These are phyloP conservation scores for Poa pratensis DNA, from an alignment of 176 grass and related monocot genomes.

Conservation along the genomic window DNA sequence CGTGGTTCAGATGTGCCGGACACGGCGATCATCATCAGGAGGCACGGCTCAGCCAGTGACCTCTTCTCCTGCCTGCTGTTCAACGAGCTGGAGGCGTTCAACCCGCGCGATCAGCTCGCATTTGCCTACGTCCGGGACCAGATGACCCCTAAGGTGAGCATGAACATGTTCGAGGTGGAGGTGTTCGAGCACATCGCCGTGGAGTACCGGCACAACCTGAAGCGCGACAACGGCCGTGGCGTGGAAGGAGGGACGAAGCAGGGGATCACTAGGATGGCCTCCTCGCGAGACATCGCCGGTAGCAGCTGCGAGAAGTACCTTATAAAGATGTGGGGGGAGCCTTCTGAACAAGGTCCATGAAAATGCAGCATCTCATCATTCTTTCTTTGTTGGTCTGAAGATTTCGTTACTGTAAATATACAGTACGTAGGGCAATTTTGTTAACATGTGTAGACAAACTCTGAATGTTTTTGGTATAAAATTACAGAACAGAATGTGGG, in stretches of 20 bases:
- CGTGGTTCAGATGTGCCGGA: constrained; percentile 80
- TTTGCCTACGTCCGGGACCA: constrained; percentile 84
- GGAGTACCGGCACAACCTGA: constrained; percentile 89
- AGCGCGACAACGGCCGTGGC: constrained; percentile 30
- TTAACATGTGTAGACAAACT: neutral
- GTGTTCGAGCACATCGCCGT: constrained; percentile 88
- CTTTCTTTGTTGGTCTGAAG: neutral
- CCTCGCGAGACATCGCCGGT: constrained; percentile 53
- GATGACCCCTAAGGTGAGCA: constrained; percentile 73
- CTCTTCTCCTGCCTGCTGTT: constrained; percentile 93
- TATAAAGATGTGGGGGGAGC: constrained; percentile 79
- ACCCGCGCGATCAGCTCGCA: constrained; percentile 80
- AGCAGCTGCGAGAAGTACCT: constrained; percentile 76
- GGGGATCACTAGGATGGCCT: constrained; percentile 46
- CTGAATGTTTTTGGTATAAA: neutral
- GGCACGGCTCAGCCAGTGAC: constrained; percentile 60
- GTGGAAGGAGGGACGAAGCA: constrained; percentile 1
- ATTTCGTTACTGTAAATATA: constrained; percentile 33
- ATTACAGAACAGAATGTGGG: neutral
- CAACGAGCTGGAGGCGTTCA: constrained; percentile 94
- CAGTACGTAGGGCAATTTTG: neutral
- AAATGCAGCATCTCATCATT: neutral
- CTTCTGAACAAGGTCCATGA: constrained; percentile 30
- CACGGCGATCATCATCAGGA: constrained; percentile 88
- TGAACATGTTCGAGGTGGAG: constrained; percentile 84